phyloP scores from a whole-genome alignment of 371 early-diverging fungal species.

The Apophysomyces trapeziformis region DNA sequence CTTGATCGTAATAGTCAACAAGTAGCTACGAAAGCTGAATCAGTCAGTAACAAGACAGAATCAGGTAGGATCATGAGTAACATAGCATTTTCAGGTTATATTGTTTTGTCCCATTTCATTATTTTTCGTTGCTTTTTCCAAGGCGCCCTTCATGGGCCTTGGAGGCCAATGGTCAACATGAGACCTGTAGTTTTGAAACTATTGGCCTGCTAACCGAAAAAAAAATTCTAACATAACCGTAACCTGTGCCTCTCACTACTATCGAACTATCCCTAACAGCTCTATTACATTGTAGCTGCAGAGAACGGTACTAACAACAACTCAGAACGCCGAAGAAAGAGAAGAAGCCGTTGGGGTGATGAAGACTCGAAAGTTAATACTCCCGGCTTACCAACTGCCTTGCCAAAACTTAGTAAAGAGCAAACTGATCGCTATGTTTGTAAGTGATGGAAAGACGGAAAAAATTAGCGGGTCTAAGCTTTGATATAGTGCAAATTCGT shows the following conservation, averaged over 20 bases:
- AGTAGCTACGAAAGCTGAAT: slow-evolving; percentile 3
- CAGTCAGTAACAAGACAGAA: neutral
- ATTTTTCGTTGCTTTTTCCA: slow-evolving; percentile 6
- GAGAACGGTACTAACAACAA: slow-evolving; percentile 24
- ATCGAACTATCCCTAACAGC: slow-evolving; percentile 6
- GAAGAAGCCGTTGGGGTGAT: slow-evolving; percentile 90
- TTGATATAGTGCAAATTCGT: slow-evolving; percentile 72
- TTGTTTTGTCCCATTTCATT: slow-evolving; percentile 3
- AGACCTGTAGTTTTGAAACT: slow-evolving; percentile 7
- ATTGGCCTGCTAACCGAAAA: slow-evolving; percentile 4
- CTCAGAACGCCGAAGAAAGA: slow-evolving; percentile 55
- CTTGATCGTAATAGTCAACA: slow-evolving; percentile 11
- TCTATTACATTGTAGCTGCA: slow-evolving; percentile 12
- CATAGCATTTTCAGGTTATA: slow-evolving; percentile 7
- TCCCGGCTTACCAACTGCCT: slow-evolving; percentile 85
- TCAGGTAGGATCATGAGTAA: slow-evolving; percentile 9
- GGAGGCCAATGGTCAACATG: neutral
- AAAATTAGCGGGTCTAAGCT: neutral
- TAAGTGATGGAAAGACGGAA: slow-evolving; percentile 40
- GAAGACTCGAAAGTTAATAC: slow-evolving; percentile 70
- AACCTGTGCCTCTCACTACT: slow-evolving; percentile 7
- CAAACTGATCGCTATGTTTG: slow-evolving; percentile 84
- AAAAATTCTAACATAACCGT: slow-evolving; percentile 6
- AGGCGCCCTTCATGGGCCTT: slow-evolving; percentile 1
- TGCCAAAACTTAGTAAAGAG: slow-evolving; percentile 75